Percentiles rank a stretch among this genome's conserved stretches.
phyloP scores from a whole-genome alignment of 305 asterid species.

The Withania somnifera region DNA sequence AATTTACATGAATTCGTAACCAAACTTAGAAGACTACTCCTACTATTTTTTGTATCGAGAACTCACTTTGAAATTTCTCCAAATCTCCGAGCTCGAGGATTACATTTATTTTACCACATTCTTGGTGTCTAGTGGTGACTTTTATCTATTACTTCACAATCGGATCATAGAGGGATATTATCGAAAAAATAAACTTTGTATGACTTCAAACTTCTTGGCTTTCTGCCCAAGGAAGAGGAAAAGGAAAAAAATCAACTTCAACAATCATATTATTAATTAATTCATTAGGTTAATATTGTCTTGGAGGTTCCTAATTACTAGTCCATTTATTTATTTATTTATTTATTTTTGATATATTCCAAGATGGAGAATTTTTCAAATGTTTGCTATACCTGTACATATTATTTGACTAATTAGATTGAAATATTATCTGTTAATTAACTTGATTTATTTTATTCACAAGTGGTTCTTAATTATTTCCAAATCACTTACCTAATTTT shows the following conservation, averaged over 20 bases:
- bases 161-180: too few relatives aligned
- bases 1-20: too few relatives aligned
- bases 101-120: rapidly evolving
- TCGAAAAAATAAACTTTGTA: neutral
- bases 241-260: neutral
- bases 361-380: neutral
- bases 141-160: too few relatives aligned
- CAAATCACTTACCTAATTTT: neutral
- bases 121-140: too few relatives aligned
- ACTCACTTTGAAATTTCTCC: too few relatives aligned
- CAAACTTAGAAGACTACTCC: too few relatives aligned
- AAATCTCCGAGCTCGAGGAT: too few relatives aligned
- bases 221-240: neutral
- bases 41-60: too few relatives aligned
- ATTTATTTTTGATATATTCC: too few relatives aligned
- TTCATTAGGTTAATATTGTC: neutral
- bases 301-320: neutral
- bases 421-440: too few relatives aligned
- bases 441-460: neutral
- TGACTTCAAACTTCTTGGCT: neutral
- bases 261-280: neutral
- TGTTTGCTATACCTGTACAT: neutral
- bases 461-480: neutral
- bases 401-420: neutral
- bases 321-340: neutral